These are phyloP conservation scores for Melastoma candidum DNA, from an alignment of 441 rosid genomes.

Conservation along the genomic window DNA sequence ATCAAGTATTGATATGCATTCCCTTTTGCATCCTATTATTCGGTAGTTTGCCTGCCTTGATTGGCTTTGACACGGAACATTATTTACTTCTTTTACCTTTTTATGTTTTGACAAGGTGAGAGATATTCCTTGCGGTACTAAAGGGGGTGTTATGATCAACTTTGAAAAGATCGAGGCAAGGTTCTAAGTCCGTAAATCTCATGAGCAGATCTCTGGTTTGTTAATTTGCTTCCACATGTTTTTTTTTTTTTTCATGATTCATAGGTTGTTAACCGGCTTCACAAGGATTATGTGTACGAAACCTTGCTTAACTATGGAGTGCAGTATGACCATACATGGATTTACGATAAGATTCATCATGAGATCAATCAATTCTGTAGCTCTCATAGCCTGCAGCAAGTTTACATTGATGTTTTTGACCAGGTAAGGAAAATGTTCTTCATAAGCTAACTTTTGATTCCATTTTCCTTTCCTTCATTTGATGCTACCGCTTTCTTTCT, in stretches of 20 bases:
- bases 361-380: constrained; percentile 98
- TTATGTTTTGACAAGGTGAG: constrained; percentile 38
- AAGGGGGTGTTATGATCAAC: constrained; percentile 91
- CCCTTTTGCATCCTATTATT: background rate
- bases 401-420: constrained; percentile 88
- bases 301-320: constrained; percentile 81
- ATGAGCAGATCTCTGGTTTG: no score
- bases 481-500: no score
- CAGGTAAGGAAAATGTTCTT: constrained; percentile 36
- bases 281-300: constrained; percentile 66
- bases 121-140: constrained; percentile 94
- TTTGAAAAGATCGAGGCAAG: constrained; percentile 87
- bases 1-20: constrained; percentile 34
- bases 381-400: constrained; percentile 88
- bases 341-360: constrained; percentile 94
- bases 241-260: no score
- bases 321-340: constrained; percentile 84
- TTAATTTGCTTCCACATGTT: no score
- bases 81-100: background rate
- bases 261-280: constrained; percentile 80
- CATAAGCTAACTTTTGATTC: no score
- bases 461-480: no score
- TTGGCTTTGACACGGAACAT: background rate
- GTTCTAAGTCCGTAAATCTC: background rate
- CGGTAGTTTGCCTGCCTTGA: background rate